These are phyloP conservation scores for Nicotiana knightiana DNA, from an alignment of 257 asterid genomes.

Conservation along the genomic window DNA sequence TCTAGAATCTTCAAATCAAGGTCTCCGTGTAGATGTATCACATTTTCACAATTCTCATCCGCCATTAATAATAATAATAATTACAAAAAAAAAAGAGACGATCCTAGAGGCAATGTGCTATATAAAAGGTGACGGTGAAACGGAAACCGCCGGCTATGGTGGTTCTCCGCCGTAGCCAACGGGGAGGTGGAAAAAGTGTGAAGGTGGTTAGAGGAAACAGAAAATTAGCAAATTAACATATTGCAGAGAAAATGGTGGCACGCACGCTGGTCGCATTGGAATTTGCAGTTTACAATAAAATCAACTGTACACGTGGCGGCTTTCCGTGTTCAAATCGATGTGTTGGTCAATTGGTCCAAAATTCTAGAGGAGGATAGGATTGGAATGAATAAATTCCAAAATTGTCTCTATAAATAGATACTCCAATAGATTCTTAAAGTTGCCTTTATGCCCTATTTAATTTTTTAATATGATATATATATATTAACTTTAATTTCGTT, in stretches of 20 bases:
- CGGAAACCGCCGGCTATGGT: slow-evolving; percentile 9
- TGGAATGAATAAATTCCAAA: not conserved
- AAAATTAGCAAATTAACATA: not conserved
- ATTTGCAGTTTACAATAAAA: not conserved
- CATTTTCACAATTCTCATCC: slow-evolving; percentile 19
- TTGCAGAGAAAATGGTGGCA: not conserved
- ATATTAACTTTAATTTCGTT: too few relatives aligned
- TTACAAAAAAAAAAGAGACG: too few relatives aligned
- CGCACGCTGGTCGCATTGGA: not conserved
- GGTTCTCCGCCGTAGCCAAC: slow-evolving; percentile 15
- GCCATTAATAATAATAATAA: slow-evolving; percentile 29
- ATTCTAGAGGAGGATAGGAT: not conserved
- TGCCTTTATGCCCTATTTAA: too few relatives aligned
- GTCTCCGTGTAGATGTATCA: slow-evolving; percentile 71
- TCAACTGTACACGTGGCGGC: not conserved
- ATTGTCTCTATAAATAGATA: not conserved
- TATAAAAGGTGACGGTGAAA: not conserved
- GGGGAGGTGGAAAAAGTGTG: not conserved
- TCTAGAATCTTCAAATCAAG: slow-evolving; percentile 70
- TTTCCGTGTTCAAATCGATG: not conserved
- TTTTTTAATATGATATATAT: too few relatives aligned
- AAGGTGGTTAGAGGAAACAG: not conserved
- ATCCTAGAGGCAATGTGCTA: not conserved
- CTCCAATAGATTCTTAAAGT: not conserved
- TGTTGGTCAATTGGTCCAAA: not conserved